Percentiles rank a stretch among this genome's conserved stretches.
phyloP scores from a whole-genome alignment of 225 moss, liverwort and hornwort genomes.

The Asterella californica region DNA sequence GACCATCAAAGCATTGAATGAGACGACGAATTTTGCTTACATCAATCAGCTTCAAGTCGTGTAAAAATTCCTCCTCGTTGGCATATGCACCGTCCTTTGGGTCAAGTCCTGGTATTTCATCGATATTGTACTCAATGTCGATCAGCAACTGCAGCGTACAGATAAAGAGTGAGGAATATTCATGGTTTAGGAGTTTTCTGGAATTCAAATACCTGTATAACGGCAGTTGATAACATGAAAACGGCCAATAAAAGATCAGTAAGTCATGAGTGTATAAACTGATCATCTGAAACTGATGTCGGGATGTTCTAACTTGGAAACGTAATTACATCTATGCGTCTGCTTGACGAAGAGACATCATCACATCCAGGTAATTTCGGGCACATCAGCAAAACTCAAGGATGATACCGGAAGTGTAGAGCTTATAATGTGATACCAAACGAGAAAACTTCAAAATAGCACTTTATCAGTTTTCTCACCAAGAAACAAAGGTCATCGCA shows the following conservation, averaged over 20 bases:
- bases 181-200: not conserved
- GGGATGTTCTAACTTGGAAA: too few relatives aligned
- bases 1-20: too few relatives aligned
- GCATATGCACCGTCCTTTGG: conserved; percentile 74
- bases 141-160: conserved; percentile 64
- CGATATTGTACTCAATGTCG: conserved; percentile 93
- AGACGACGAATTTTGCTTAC: conserved; percentile 31
- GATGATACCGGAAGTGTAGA: not conserved
- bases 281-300: too few relatives aligned
- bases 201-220: not conserved
- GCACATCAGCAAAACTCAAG: not conserved
- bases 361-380: not conserved
- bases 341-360: too few relatives aligned
- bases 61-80: conserved; percentile 66
- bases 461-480: too few relatives aligned
- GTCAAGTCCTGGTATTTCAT: conserved; percentile 87
- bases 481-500: too few relatives aligned
- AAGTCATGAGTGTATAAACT: too few relatives aligned
- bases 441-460: too few relatives aligned
- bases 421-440: not conserved
- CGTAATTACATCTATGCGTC: too few relatives aligned
- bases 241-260: not conserved
- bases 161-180: not conserved
- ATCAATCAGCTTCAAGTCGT: conserved; percentile 80
- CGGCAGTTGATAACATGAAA: not conserved